phyloP scores from a whole-genome alignment of 768 basidiomycete species.

The Ramaria sp. region DNA sequence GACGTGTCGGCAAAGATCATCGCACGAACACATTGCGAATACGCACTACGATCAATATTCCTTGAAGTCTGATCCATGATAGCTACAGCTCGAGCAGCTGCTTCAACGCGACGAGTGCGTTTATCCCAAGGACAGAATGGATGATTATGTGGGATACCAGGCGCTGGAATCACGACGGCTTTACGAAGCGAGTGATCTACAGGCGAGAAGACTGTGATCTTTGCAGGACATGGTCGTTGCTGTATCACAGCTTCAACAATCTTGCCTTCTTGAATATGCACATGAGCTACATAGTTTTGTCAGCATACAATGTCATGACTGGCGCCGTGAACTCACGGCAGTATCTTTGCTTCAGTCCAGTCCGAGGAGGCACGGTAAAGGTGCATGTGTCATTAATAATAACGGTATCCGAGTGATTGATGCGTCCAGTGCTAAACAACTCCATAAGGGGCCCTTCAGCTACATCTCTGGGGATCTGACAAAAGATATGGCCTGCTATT shows the following conservation, averaged over 20 bases:
- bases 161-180: slow-evolving; percentile 2
- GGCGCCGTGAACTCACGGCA: neutral
- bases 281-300: neutral
- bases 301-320: neutral
- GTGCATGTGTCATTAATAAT: neutral
- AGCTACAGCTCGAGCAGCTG: neutral
- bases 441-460: neutral
- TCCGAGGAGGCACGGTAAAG: slow-evolving; percentile 2
- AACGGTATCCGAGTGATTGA: neutral
- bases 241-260: slow-evolving; percentile 3
- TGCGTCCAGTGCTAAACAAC: neutral
- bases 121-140: slow-evolving; percentile 8
- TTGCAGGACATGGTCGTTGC: slow-evolving; percentile 7
- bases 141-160: slow-evolving; percentile 4
- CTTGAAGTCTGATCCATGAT: neutral
- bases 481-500: neutral
- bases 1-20: neutral
- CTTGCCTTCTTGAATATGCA: slow-evolving; percentile 3
- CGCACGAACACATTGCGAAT: neutral
- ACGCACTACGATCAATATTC: neutral
- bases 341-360: slow-evolving; percentile 4
- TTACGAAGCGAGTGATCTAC: slow-evolving; percentile 3
- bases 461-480: slow-evolving; percentile 1
- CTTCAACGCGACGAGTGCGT: slow-evolving; percentile 1
- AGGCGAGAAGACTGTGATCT: slow-evolving; percentile 3